Conservation (phyloP, 2,329 filamentous ascomycete species). For the Aaosphaeria arxii region DNA sequence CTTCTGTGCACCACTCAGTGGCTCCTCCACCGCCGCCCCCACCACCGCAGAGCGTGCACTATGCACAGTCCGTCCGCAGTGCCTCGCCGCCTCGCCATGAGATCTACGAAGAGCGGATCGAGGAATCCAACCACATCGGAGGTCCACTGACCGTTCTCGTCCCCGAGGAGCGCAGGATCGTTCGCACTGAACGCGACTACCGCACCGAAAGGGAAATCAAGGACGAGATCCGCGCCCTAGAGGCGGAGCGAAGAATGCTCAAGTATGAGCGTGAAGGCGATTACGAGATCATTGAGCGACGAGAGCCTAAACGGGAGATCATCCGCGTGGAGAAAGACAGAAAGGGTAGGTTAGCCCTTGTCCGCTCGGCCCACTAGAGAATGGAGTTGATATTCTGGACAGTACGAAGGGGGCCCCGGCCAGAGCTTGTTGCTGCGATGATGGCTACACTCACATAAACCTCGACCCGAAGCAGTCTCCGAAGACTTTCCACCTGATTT, state of each 20-base stretch:
- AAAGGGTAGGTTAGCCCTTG: slow-evolving; percentile 93
- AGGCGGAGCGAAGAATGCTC: slow-evolving; percentile 61
- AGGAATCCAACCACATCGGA: slow-evolving; percentile 47
- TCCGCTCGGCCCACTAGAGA: slow-evolving; percentile 65
- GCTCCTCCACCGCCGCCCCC: slow-evolving; percentile 9
- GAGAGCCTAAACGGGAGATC: slow-evolving; percentile 50
- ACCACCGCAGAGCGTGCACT: slow-evolving; percentile 17
- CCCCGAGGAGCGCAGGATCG: slow-evolving; percentile 28
- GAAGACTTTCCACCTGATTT: background rate
- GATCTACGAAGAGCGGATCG: slow-evolving; percentile 40
- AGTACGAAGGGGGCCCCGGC: slow-evolving; percentile 38
- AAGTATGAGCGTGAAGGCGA: slow-evolving; percentile 57
- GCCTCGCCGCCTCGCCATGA: slow-evolving; percentile 32
- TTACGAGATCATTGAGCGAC: slow-evolving; percentile 62
- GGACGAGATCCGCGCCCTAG: slow-evolving; percentile 68
- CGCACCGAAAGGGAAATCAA: slow-evolving; percentile 62
- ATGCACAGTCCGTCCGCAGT: slow-evolving; percentile 31
- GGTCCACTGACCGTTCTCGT: slow-evolving; percentile 50
- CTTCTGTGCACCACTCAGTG: slow-evolving; percentile 2
- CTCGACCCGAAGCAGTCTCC: background rate
- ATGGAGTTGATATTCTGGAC: slow-evolving; percentile 36
- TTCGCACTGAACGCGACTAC: slow-evolving; percentile 6
- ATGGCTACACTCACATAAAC: slow-evolving; percentile 39
- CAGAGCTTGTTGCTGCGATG: slow-evolving; percentile 44
- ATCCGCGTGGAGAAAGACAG: slow-evolving; percentile 80